Base-by-base conservation (phyloP, 805 yeast species). In the Henningerozyma blattae region DNA sequence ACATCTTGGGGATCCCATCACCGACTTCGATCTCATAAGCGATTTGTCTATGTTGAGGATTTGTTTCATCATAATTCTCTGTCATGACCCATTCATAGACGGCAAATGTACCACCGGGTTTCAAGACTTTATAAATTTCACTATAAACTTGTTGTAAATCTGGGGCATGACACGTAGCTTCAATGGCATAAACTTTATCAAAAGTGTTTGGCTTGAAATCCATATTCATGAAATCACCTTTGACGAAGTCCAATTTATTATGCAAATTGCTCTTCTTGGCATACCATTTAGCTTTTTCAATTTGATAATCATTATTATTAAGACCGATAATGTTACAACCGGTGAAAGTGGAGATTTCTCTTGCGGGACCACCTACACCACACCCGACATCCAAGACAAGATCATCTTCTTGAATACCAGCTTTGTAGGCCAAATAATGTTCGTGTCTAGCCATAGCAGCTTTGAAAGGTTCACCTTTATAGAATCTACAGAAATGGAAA, bases 11-110 rank as follows among this genome's bases (percentile, higher is more conserved):
- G 50, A 91, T 91, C 65, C 98, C 98, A 58, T 91, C 96, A 56
- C 98, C 98, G 42, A 89, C 72, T 67, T 91, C 98, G 47, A 91
- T 91, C 58, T 95, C 97, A 62, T 89, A 89, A 22, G 94, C 91
- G 44, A 91, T 83, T 56, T 79, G 80, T 63, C 95, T 82, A 65
- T 91, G 98, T 60, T 76, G 87, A 48, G 75, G 73, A 61, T 84
- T 85, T 38, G 61, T 62, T 63, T 82, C 94, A 57, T 91, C 97
- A 58, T 85, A 91, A 32, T 65, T 69, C 51, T 86, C 94, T 41
- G 97, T 91, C 94, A 91, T 82, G 44, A 91, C 97, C 98, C 98
- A 91, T 65, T 91, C 98, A 66, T 91, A 91, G 34, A 91, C 97
- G 58, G 96, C 98, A 46, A 91, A 91, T 32, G 69, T 75, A 60